These are phyloP conservation scores for Lasiosphaeria hispida DNA, from an alignment of 495 filamentous ascomycete genomes.

Conservation along the genomic window DNA sequence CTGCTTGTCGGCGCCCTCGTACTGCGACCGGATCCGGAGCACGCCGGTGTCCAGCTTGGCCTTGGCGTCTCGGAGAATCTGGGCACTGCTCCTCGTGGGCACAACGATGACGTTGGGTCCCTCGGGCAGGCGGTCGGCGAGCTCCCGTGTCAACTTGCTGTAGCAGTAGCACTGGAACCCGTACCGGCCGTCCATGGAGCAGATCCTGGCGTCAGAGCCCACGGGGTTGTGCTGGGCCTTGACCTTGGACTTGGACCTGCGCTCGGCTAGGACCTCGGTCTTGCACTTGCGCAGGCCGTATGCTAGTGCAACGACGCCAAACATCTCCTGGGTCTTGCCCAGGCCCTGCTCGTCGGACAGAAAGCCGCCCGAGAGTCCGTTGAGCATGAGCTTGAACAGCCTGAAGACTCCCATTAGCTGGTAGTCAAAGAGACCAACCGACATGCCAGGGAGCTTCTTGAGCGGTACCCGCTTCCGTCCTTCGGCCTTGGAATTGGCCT, in stretches of 20 bases:
- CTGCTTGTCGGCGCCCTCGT: constrained; percentile 10
- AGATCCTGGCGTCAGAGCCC: not conserved
- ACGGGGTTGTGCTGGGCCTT: constrained; percentile 9
- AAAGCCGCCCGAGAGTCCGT: constrained; percentile 23
- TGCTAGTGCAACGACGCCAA: constrained; percentile 20
- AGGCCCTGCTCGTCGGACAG: constrained; percentile 30
- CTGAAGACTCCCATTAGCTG: constrained; percentile 28
- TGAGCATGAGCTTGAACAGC: constrained; percentile 12
- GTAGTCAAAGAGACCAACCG: constrained; percentile 29
- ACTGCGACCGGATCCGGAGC: constrained; percentile 17
- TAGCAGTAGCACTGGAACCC: constrained; percentile 30
- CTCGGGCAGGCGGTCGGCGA: constrained; percentile 24
- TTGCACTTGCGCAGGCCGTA: constrained; percentile 15
- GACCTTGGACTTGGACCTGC: not conserved
- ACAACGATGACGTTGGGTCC: constrained; percentile 25
- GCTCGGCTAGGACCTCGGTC: constrained; percentile 18
- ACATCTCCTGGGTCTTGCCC: constrained; percentile 32
- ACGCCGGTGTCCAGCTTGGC: constrained; percentile 23
- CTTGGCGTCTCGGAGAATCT: constrained; percentile 22
- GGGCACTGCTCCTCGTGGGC: constrained; percentile 14
- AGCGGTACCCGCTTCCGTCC: constrained; percentile 20
- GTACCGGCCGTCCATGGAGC: constrained; percentile 20
- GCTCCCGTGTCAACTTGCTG: constrained; percentile 11
- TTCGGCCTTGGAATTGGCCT: not conserved
- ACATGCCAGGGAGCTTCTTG: constrained; percentile 22